phyloP scores from a whole-genome alignment of 805 yeast species.

The Candida easanensis region DNA sequence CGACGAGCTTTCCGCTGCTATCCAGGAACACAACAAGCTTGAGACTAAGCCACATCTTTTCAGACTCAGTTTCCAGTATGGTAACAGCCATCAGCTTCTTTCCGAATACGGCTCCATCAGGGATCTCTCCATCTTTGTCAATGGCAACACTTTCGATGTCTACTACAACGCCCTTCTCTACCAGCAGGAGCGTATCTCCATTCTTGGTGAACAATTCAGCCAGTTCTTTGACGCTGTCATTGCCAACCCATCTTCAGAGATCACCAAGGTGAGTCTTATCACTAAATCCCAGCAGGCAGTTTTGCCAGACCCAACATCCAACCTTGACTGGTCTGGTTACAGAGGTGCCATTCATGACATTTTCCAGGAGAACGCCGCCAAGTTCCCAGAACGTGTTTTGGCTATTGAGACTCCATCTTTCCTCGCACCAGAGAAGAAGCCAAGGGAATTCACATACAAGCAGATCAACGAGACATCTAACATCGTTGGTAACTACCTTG shows the following conservation, averaged over 20 bases:
- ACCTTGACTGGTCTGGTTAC: slow-evolving; percentile 87
- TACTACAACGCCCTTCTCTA: slow-evolving; percentile 77
- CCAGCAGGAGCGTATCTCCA: slow-evolving; percentile 62
- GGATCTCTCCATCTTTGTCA: slow-evolving; percentile 58
- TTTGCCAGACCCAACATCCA: slow-evolving; percentile 84
- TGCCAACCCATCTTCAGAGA: slow-evolving; percentile 35
- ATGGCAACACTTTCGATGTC: slow-evolving; percentile 38
- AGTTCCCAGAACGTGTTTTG: slow-evolving; percentile 83
- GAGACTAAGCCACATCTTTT: slow-evolving; percentile 63
- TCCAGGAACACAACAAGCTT: slow-evolving; percentile 47
- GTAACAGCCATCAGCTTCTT: slow-evolving; percentile 25
- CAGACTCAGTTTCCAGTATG: slow-evolving; percentile 52
- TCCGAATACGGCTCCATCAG: slow-evolving; percentile 49
- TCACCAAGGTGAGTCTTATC: slow-evolving; percentile 64
- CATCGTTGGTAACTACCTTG: slow-evolving; percentile 85
- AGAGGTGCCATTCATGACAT: slow-evolving; percentile 97
- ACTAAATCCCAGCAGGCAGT: slow-evolving; percentile 58
- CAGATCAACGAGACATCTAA: slow-evolving; percentile 94
- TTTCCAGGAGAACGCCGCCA: slow-evolving; percentile 80
- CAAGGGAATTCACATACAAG: slow-evolving; percentile 75
- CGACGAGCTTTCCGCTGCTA: slow-evolving; percentile 50
- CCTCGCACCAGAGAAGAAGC: slow-evolving; percentile 43
- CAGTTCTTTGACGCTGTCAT: slow-evolving; percentile 45
- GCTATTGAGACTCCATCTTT: slow-evolving; percentile 88
- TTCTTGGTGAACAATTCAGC: slow-evolving; percentile 69